Base-by-base conservation (phyloP, 176 grass and related monocot species). In the Phoenix dactylifera region DNA sequence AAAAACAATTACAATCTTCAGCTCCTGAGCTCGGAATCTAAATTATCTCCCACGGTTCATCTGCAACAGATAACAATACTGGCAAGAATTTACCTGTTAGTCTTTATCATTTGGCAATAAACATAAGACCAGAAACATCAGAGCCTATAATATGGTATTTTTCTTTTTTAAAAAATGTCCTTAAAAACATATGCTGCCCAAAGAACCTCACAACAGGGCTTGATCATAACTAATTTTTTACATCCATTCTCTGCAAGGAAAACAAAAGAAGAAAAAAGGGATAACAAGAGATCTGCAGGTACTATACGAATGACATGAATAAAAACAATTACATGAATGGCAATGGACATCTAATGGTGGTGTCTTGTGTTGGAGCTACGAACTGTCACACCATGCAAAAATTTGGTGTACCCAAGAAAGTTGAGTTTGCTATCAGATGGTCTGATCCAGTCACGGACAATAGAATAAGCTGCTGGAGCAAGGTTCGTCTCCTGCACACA, bases 361-460 rank as follows among this genome's bases (percentile, higher is more conserved):
- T 84, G 74, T 74, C 88, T 99, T 10, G 67, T 57, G 12, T 83
- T 93, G 71, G 73, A 73, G 51, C 79, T 85, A 22, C 94, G 82
- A 71, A 89, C 74, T 0, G 88, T 99, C 49, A 99, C 76, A 64
- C 94, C 94, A 79, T 99, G 94, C 77, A 99, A 98, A 83, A 98
- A 92, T 70, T 93, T 98, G 73, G 88, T 93, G 65, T 83, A 98
- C 25, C 94, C 94, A 71, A 98, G 39, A 72, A 86, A 89, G 72
- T 79, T 98, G 74, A 98, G 84, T 67, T 74, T 98, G 56, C 82
- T 87, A 57, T 98, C 94, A 0, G 76, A 77, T 2, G 79, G 73
- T 19, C 94, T 83, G 68, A 98, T 92, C 94, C 94, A 98, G 64
- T 98, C 88, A 0, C 79, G 62, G 61, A 93, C 77, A 7, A 98